Conservation (phyloP, 176 grass and related monocot species). For the Olyra latifolia region DNA sequence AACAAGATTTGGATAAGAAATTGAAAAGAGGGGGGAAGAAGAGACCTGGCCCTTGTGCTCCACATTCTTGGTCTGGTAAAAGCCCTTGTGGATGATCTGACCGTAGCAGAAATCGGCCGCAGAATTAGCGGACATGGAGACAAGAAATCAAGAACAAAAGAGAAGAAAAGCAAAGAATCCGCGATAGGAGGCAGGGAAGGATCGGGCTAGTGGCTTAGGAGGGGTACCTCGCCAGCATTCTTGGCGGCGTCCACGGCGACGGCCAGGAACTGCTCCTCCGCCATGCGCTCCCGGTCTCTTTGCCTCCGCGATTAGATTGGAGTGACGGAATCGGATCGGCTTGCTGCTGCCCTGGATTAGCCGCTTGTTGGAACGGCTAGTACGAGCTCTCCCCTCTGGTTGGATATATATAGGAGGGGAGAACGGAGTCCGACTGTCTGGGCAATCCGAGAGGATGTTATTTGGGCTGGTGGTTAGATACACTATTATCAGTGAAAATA, state of each 20-base stretch:
- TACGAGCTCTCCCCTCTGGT: neutral
- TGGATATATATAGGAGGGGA: too few relatives aligned
- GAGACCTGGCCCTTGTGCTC: conserved; percentile 94
- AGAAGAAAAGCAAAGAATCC: neutral
- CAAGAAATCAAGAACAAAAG: neutral
- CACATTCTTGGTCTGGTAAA: conserved; percentile 87
- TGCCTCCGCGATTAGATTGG: neutral
- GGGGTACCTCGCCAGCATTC: conserved; percentile 69
- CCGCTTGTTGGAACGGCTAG: neutral
- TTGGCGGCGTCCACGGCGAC: conserved; percentile 77
- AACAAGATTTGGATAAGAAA: neutral
- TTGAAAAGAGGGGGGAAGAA: neutral
- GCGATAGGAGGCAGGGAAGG: neutral
- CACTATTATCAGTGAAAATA: too few relatives aligned
- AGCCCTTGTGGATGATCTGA: conserved; percentile 84
- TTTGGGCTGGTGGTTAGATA: too few relatives aligned
- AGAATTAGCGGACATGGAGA: neutral
- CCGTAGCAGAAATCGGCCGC: neutral
- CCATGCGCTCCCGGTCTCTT: conserved; percentile 29
- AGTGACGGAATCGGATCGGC: neutral
- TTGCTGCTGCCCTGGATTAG: neutral
- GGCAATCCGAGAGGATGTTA: too few relatives aligned
- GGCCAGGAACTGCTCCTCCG: conserved; percentile 61
- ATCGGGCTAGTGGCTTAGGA: neutral
- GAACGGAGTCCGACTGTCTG: too few relatives aligned